Conservation (phyloP, 2,329 filamentous ascomycete species). For the Cercospora canescens region DNA sequence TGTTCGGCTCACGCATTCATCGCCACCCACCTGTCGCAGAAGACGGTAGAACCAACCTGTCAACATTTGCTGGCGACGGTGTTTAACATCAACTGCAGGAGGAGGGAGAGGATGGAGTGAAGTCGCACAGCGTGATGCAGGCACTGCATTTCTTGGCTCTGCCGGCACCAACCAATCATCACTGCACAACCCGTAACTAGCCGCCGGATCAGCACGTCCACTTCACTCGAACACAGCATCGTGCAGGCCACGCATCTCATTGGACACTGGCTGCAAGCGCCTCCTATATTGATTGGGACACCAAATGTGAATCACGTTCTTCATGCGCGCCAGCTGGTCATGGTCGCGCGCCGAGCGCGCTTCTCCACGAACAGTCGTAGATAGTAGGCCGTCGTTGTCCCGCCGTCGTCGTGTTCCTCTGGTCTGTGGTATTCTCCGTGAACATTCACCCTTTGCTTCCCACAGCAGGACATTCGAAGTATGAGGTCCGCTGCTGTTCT, state of each 20-base stretch:
- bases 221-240: slow-evolving; percentile 14
- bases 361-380: background rate
- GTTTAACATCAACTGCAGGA: background rate
- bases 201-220: slow-evolving; percentile 14
- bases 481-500: slow-evolving; percentile 3
- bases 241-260: slow-evolving; percentile 5
- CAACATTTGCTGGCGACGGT: background rate
- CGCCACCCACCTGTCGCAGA: no score
- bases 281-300: slow-evolving; percentile 5
- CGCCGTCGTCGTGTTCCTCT: background rate
- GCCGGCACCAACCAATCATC: slow-evolving; percentile 10
- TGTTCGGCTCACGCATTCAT: no score
- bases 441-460: background rate
- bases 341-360: background rate
- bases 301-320: background rate
- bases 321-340: background rate
- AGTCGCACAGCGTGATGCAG: background rate
- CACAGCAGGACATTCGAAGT: background rate
- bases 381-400: background rate
- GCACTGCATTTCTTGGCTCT: slow-evolving; percentile 1
- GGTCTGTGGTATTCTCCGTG: background rate
- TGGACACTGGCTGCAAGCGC: background rate
- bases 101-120: background rate
- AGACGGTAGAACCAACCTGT: background rate
- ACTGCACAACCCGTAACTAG: background rate